Conservation (phyloP, 805 yeast genomes). For the Cyberlindnera lachancei region DNA sequence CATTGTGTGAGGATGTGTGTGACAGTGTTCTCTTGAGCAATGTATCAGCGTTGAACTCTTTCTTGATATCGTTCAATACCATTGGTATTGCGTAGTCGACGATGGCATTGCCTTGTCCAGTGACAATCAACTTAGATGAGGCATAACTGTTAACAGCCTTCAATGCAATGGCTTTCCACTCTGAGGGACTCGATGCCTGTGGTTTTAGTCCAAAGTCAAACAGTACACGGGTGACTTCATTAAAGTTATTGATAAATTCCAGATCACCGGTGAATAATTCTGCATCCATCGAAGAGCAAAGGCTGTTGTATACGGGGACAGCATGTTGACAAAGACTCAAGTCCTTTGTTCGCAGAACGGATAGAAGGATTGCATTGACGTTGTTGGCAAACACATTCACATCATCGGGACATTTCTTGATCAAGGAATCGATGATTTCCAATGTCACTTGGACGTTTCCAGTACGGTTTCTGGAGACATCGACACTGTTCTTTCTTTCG, state of each 20-base stretch:
- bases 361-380: constrained; percentile 51
- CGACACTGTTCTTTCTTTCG: constrained; percentile 51
- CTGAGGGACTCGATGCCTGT: constrained; percentile 25
- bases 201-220: constrained; percentile 8
- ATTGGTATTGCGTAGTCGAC: constrained; percentile 16
- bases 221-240: constrained; percentile 26
- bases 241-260: constrained; percentile 43
- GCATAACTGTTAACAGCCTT: constrained; percentile 36
- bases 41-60: constrained; percentile 18
- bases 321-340: constrained; percentile 49
- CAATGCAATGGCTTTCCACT: constrained; percentile 33
- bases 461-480: constrained; percentile 50
- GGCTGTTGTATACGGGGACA: constrained; percentile 38
- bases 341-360: constrained; percentile 51
- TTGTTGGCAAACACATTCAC: constrained; percentile 73
- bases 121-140: constrained; percentile 20
- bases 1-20: constrained; percentile 19
- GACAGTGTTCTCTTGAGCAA: constrained; percentile 14
- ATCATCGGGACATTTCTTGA: constrained; percentile 73
- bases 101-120: constrained; percentile 10
- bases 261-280: constrained; percentile 61
- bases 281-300: constrained; percentile 48
- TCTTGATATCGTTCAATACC: constrained; percentile 11
- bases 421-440: constrained; percentile 59
- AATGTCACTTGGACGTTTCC: constrained; percentile 85